Evolutionary conservation across 2,329 filamentous ascomycete genomes (phyloP).

Genomic region (Coniochaeta hoffmannii): DNA sequence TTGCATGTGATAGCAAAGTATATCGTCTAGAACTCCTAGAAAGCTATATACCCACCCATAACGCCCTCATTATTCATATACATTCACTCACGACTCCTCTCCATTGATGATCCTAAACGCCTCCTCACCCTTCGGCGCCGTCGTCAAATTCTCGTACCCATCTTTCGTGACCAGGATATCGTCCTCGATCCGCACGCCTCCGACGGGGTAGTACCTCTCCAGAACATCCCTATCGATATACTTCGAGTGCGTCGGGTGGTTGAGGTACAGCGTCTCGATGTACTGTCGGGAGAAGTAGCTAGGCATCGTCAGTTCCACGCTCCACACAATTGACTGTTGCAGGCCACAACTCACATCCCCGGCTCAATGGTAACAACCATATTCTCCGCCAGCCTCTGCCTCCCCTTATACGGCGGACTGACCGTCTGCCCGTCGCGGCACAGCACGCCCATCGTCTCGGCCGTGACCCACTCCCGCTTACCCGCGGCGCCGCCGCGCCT

Average conservation of each 20-base stretch:
- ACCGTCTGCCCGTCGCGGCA: conserved; percentile 10
- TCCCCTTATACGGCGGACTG: conserved; percentile 19
- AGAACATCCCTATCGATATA: conserved; percentile 61
- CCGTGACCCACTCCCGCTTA: conserved; percentile 34
- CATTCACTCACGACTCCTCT: neutral
- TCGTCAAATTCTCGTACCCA: conserved; percentile 78
- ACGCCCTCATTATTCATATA: neutral
- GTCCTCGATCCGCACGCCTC: conserved; percentile 90
- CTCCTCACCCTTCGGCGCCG: conserved; percentile 68
- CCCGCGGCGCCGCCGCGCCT: conserved; percentile 10
- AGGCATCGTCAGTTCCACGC: neutral
- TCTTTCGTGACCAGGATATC: conserved; percentile 72
- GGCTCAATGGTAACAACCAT: conserved; percentile 78
- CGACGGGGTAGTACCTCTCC: conserved; percentile 66
- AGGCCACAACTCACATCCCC: conserved; percentile 45
- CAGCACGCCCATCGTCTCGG: conserved; percentile 25
- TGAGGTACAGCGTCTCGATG: conserved; percentile 61
- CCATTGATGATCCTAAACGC: conserved; percentile 55
- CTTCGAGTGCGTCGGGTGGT: conserved; percentile 46
- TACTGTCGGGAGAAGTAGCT: conserved; percentile 72
- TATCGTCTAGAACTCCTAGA: too few species aligned
- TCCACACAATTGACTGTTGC: neutral
- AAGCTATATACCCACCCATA: too few species aligned
- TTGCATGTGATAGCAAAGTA: too few species aligned
- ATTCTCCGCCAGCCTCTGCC: conserved; percentile 42